Conservation (phyloP, 106 monocot genomes). For the Apostasia ramifera region DNA sequence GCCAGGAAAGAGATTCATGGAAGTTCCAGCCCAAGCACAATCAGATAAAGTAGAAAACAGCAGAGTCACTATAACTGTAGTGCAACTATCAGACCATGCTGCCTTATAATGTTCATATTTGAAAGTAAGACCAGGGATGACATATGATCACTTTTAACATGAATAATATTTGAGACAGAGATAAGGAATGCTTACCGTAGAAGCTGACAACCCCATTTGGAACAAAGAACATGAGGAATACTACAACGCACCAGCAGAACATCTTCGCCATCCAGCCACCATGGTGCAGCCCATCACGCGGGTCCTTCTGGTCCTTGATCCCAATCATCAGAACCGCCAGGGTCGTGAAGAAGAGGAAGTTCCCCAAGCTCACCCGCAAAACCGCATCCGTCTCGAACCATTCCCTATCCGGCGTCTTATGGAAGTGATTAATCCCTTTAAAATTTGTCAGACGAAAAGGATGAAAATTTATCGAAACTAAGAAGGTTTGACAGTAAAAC, state of each 20-base stretch:
- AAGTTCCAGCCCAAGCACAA: too few species aligned
- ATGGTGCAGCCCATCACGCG: conserved; percentile 80
- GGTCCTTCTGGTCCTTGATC: conserved; percentile 95
- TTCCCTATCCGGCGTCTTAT: conserved; percentile 77
- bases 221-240: conserved; percentile 26
- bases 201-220: conserved; percentile 26
- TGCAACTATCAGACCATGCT: too few species aligned
- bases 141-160: too few species aligned
- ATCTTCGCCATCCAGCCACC: conserved; percentile 97
- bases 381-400: conserved; percentile 99
- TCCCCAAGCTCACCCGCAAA: conserved; percentile 90
- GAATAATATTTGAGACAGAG: not conserved
- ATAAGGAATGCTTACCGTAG: conserved; percentile 13
- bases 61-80: too few species aligned
- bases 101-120: too few species aligned
- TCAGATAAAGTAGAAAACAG: too few species aligned
- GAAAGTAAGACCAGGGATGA: too few species aligned
- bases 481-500: not conserved
- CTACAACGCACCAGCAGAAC: conserved; percentile 73
- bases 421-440: conserved; percentile 96
- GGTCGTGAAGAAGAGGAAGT: conserved; percentile 89
- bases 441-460: not conserved
- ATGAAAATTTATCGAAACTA: not conserved
- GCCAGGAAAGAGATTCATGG: too few species aligned
- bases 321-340: conserved; percentile 77